A percentile compares a stretch with the other conserved stretches of the same genome.
Conservation (phyloP, 345 rosid species). For the Litchi chinensis region DNA sequence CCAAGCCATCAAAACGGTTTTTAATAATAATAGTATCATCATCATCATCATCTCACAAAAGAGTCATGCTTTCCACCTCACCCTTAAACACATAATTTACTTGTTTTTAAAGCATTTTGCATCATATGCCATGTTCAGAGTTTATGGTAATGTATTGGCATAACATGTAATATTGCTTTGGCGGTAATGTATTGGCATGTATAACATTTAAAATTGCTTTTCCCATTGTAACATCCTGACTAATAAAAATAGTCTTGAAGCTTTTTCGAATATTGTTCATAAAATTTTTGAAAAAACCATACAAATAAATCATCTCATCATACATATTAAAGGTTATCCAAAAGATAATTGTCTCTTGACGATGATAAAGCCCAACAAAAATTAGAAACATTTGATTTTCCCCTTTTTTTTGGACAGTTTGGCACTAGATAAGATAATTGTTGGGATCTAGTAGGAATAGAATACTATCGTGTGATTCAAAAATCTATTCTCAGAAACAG, state of each 20-base stretch:
- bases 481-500: too few species aligned
- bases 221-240: background rate
- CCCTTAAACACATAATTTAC: background rate
- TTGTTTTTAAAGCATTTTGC: background rate
- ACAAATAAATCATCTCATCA: background rate
- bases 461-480: too few species aligned
- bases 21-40: background rate
- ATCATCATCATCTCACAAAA: background rate
- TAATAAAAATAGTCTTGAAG: slow-evolving; percentile 7
- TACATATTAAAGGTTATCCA: too few species aligned
- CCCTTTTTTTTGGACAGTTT: too few species aligned
- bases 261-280: background rate
- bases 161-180: background rate
- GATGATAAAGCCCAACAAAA: too few species aligned
- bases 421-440: too few species aligned
- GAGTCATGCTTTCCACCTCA: background rate
- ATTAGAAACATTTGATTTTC: too few species aligned
- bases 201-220: background rate
- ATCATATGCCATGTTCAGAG: slow-evolving; percentile 12
- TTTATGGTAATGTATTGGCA: background rate
- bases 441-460: too few species aligned
- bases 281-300: slow-evolving; percentile 13
- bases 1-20: background rate
- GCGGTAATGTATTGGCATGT: background rate
- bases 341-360: too few species aligned